phyloP scores from a whole-genome alignment of 129 eudicot genomes.

The Chrysanthemum makinoi region DNA sequence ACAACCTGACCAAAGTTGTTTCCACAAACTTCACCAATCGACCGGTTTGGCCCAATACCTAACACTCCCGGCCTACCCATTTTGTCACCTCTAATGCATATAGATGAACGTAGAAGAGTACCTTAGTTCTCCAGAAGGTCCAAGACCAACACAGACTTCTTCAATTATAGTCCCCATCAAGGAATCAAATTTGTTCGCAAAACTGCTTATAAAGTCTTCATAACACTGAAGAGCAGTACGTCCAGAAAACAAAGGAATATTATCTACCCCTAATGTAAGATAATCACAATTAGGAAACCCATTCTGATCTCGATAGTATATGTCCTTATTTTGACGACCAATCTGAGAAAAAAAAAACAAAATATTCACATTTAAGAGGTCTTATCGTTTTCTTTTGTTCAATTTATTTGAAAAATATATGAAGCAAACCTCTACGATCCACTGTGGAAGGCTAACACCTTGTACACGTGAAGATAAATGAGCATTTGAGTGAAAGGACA shows the following conservation, averaged over 20 bases:
- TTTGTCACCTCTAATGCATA: not conserved
- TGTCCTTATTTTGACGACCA: constrained; percentile 57
- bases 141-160: constrained; percentile 70
- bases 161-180: constrained; percentile 56
- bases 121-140: constrained; percentile 76
- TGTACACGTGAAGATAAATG: constrained; percentile 45
- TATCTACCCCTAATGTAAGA: constrained; percentile 64
- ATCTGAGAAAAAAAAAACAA: constrained; percentile 37
- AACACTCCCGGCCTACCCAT: not conserved
- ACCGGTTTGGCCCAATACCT: not conserved
- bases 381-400: not conserved
- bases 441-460: constrained; percentile 62
- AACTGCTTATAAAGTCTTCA: constrained; percentile 54
- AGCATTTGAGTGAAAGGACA: constrained; percentile 64
- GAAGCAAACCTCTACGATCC: constrained; percentile 40
- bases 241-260: constrained; percentile 54
- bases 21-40: no score
- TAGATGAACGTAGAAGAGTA: constrained; percentile 26
- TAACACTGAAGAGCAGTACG: constrained; percentile 72
- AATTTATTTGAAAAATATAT: not conserved
- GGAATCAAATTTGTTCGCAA: constrained; percentile 53
- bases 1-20: no score
- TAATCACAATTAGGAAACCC: constrained; percentile 53
- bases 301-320: constrained; percentile 52
- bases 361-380: constrained; percentile 7